Evolutionary conservation across 306 rosid genomes (phyloP), one percentile per base, ranked within the genome.

Genomic region (Malus sieversii): DNA sequence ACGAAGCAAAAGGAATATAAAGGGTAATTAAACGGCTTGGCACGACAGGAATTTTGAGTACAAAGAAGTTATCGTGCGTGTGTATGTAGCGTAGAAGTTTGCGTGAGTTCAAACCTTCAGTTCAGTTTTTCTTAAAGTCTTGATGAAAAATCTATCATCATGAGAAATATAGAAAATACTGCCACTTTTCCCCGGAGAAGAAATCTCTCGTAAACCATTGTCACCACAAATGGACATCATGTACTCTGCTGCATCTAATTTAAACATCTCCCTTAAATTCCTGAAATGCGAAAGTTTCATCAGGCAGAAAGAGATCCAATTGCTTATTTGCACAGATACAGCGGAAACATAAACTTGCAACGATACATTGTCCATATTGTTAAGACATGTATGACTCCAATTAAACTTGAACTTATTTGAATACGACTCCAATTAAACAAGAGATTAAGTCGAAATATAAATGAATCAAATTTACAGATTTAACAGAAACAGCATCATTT

Each of bases 201-300:
- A 74, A 76, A 92, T 88, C 81, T 92, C 99, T 78, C 92, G 87
- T 66, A 96, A 84, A 81, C 98, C 97, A 82, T 80, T 82, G 73
- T 92, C 96, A 25, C 96, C 96, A 78, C 99, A 96, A 82, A 92
- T 92, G 68, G 99, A 96, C 98, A 96, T 92, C 99, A 96, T 92
- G 89, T 96, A 96, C 72, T 90, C 98, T 35, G 99, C 97, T 20
- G 99, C 96, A 85, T 96, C 97, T 82, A 96, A 86, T 78, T 92
- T 96, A 89, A 96, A 96, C 99, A 96, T 90, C 87, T 88, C 98
- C 85, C 98, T 88, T 95, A 96, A 84, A 88, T 96, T 96, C 97
- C 99, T 96, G 86, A 68, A 86, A 86, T 74, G 69, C 14, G 52
- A 44, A 44, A 23, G 46, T 45, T 58, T 25, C 42, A 27, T 81